A percentile compares a stretch with the other conserved stretches of the same genome.
Conservation (phyloP, 75 land plant genomes). For the Azolla pinnata region DNA sequence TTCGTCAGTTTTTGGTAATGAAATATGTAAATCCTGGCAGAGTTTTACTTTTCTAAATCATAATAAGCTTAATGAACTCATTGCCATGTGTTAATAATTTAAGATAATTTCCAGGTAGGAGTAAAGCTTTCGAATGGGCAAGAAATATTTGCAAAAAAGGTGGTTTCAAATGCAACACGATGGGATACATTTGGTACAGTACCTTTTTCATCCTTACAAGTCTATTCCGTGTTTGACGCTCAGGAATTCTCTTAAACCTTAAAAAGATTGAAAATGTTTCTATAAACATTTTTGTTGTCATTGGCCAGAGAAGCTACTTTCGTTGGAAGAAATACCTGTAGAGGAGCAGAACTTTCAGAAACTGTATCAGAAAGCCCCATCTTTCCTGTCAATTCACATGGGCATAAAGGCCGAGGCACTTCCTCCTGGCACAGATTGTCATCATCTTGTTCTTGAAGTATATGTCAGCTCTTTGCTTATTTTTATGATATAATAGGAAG, state of each 20-base stretch:
- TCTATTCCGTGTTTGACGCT: not conserved
- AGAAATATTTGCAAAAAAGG: slow-evolving; percentile 59
- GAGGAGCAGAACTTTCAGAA: slow-evolving; percentile 79
- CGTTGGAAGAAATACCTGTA: slow-evolving; percentile 54
- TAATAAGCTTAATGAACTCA: no score
- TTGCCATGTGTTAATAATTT: no score
- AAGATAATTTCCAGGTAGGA: slow-evolving; percentile 72
- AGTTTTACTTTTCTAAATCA: no score
- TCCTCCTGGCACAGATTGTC: slow-evolving; percentile 87
- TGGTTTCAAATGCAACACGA: slow-evolving; percentile 97
- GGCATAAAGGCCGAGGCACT: slow-evolving; percentile 78
- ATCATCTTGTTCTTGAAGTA: slow-evolving; percentile 95
- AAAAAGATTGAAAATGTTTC: no score
- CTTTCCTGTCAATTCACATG: slow-evolving; percentile 96
- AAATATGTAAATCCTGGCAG: no score
- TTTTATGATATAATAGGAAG: no score
- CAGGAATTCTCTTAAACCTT: not conserved
- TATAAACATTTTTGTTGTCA: not conserved
- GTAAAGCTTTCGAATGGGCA: slow-evolving; percentile 83
- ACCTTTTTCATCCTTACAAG: not conserved
- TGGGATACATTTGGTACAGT: slow-evolving; percentile 94
- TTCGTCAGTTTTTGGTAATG: no score
- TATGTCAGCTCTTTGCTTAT: no score
- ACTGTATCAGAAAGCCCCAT: slow-evolving; percentile 86
- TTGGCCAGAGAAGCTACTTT: slow-evolving; percentile 56